Evolutionary conservation across 2,329 filamentous ascomycete species (phyloP), one percentile per base, ranked within the genome.

Genomic region (Aspergillus sp.): DNA sequence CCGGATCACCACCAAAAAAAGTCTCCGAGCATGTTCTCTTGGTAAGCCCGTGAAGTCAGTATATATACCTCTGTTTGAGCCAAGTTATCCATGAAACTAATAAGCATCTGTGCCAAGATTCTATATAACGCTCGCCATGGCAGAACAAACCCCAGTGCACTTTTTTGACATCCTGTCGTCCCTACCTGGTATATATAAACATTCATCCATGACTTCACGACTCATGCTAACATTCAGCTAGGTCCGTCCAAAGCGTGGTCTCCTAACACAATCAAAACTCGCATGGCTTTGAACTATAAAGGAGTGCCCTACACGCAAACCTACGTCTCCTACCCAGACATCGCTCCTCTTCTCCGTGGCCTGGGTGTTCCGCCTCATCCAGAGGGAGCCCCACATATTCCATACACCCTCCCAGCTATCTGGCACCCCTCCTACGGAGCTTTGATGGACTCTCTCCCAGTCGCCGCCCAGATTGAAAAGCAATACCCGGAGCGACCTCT

Each of bases 331-430:
- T 69, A 69, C 51, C 68, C 68, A 1, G 68, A 70, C 51, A 68
- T 70, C 25, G 64, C 63, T 3, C 66, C 70, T 6, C 47, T 74
- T 5, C 63, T 70, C 17, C 63, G 64, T 25, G 45, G 57, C 6
- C 55, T 72, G 25, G 63, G 47, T 5, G 51, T 74, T 14, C 54
- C 59, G 19, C 65, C 71, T 23, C 47, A 63, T 33, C 53, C 58
- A 15, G 31, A 53, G 2, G 56, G 59, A 7, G 54, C 45, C n/a
- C 45, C 46, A 15, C 44, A 15, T n/a, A 12, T 40, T 4, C 60
- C 60, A 1, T 73, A 72, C 55, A 74, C 71, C 8, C 66, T 74
- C n/a, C 72, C 72, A 6, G 68, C 69, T 31, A 74, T 73, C 57
- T 56, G 61, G 27, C 71, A 74, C 56, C 65, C 63, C 11, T 66